These are phyloP conservation scores for Phytophthora macrochlamydospora DNA, from an alignment of 352 stramenopile genomes.

Conservation along the genomic window DNA sequence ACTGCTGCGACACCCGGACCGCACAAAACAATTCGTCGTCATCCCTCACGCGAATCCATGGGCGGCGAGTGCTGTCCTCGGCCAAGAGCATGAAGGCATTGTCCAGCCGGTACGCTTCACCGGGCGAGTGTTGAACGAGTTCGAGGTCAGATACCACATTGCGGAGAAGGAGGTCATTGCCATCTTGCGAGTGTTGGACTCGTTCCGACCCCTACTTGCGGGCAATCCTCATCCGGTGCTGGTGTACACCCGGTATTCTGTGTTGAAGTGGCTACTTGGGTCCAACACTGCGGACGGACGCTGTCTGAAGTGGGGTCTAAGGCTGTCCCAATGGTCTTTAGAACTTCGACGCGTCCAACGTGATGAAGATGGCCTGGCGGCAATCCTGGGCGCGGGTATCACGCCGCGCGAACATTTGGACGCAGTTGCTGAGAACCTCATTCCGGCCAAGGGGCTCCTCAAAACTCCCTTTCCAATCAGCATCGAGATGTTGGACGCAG, in stretches of 20 bases:
- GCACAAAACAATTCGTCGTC: slow-evolving; percentile 2
- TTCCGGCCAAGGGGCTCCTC: background rate
- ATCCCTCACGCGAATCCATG: slow-evolving; percentile 14
- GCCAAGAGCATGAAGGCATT: slow-evolving; percentile 17
- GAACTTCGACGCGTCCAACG: slow-evolving; percentile 5
- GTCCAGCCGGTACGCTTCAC: background rate
- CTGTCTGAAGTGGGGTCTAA: background rate
- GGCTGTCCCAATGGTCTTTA: slow-evolving; percentile 2
- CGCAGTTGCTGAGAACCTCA: background rate
- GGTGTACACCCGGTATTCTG: slow-evolving; percentile 8
- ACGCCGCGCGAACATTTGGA: background rate
- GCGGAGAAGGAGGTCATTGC: background rate
- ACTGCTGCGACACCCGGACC: slow-evolving; percentile 8
- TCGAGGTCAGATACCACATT: background rate
- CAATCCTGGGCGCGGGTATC: background rate
- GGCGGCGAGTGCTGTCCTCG: slow-evolving; percentile 1
- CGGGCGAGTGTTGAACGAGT: background rate
- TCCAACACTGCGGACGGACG: slow-evolving; percentile 1
- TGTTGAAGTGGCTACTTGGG: slow-evolving; percentile 7
- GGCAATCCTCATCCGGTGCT: background rate
- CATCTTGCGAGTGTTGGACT: background rate
- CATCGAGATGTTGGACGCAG: background rate
- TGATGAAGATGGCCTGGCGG: background rate
- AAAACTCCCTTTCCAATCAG: background rate
- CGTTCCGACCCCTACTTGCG: background rate